Evolutionary conservation across 495 filamentous ascomycete genomes (phyloP).

Genomic region (Aspergillus campestris): DNA sequence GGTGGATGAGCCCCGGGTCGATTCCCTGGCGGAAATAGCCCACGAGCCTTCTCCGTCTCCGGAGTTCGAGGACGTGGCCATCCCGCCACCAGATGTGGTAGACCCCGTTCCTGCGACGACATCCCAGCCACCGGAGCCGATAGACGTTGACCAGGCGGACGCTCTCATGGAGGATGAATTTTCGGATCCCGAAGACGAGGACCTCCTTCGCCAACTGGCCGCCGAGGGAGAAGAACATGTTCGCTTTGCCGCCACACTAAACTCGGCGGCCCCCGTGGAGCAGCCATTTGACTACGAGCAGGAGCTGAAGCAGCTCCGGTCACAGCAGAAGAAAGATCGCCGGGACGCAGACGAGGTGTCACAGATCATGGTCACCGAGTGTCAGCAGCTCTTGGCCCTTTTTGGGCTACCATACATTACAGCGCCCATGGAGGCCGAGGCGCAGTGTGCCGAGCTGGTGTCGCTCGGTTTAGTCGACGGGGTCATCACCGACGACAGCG

Average conservation of each 20-base stretch:
- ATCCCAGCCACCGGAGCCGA: conserved; percentile 7
- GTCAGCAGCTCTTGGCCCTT: conserved; percentile 78
- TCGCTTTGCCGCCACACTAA: conserved; percentile 79
- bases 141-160: conserved; percentile 18
- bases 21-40: not conserved
- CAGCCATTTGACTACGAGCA: conserved; percentile 71
- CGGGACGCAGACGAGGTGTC: conserved; percentile 94
- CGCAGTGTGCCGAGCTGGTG: conserved; percentile 91
- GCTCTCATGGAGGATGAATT: conserved; percentile 47
- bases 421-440: conserved; percentile 97
- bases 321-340: conserved; percentile 91
- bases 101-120: not conserved
- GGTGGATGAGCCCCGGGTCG: not conserved
- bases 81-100: not conserved
- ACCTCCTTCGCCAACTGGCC: conserved; percentile 74
- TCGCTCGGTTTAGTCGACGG: conserved; percentile 81
- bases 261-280: conserved; percentile 49
- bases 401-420: conserved; percentile 96
- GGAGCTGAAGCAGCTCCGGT: conserved; percentile 77
- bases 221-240: conserved; percentile 88
- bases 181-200: conserved; percentile 82
- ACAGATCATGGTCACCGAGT: conserved; percentile 88
- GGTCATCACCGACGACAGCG: conserved; percentile 95
- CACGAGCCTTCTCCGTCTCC: conserved; percentile 37
- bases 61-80: conserved; percentile 43